Percentiles rank a stretch among this genome's conserved stretches.
phyloP scores from a whole-genome alignment of 371 early-diverging fungal genomes.

The Encephalitozoon hellem region DNA sequence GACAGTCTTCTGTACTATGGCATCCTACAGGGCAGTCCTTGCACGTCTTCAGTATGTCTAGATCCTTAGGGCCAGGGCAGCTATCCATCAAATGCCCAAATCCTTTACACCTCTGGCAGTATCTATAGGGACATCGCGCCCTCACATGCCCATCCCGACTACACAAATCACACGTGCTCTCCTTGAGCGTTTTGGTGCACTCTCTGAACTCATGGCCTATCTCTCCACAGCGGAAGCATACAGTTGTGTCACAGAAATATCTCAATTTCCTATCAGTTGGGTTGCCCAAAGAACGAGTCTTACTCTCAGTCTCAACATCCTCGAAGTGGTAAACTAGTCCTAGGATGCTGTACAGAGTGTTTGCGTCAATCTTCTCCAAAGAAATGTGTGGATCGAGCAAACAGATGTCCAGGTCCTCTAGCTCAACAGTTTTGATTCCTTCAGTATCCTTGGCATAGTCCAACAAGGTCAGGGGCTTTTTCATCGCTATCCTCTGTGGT shows the following conservation, averaged over 20 bases:
- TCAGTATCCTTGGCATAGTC: not conserved
- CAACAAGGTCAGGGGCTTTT: not conserved
- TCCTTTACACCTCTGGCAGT: not conserved
- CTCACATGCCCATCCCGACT: not conserved
- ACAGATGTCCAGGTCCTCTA: not conserved
- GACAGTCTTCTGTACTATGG: conserved; percentile 17
- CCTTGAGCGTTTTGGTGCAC: not conserved
- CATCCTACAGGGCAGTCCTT: not conserved
- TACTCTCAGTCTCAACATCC: not conserved
- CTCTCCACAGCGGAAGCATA: conserved; percentile 13
- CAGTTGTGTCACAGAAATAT: not conserved
- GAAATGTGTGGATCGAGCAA: not conserved
- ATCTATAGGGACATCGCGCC: not conserved
- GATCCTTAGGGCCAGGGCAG: not conserved
- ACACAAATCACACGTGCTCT: not conserved
- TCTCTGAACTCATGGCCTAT: not conserved
- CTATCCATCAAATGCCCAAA: not conserved
- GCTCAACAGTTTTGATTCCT: not conserved
- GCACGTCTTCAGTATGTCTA: not conserved
- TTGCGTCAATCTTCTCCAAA: not conserved
- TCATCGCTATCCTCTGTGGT: not conserved
- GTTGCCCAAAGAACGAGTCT: no score
- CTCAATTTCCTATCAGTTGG: not conserved
- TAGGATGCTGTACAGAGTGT: not conserved
- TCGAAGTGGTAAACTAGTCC: not conserved